Percentiles rank a stretch among this genome's conserved stretches.
These are phyloP conservation scores for Cladosporium phlei DNA, from an alignment of 2,329 filamentous ascomycete genomes.

Conservation along the genomic window DNA sequence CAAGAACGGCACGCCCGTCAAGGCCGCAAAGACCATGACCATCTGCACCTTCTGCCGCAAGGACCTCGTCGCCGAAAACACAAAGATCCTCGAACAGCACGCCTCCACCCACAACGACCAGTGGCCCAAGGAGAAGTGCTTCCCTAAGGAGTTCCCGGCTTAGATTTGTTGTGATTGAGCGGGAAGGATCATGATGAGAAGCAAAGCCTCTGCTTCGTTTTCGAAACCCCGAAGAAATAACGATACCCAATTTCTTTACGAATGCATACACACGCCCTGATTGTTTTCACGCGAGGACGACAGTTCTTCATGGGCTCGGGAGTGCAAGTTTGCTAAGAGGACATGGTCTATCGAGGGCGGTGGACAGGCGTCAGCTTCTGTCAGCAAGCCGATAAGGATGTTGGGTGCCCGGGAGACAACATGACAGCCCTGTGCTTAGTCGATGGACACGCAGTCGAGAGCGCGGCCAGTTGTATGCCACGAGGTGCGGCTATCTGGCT, in stretches of 20 bases:
- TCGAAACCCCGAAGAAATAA: background rate
- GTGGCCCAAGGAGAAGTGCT: slow-evolving; percentile 58
- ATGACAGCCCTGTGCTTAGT: too few relatives aligned
- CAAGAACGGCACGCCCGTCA: slow-evolving; percentile 52
- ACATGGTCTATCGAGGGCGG: too few relatives aligned
- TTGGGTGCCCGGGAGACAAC: too few relatives aligned
- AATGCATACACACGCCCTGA: slow-evolving; percentile 5
- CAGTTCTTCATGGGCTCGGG: too few relatives aligned
- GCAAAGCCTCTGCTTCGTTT: background rate
- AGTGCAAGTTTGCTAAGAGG: too few relatives aligned
- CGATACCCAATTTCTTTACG: slow-evolving; percentile 10
- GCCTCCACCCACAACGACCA: slow-evolving; percentile 48
- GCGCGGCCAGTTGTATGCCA: too few relatives aligned
- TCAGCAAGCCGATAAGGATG: too few relatives aligned
- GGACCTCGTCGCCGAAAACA: slow-evolving; percentile 22
- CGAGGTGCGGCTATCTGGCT: too few relatives aligned
- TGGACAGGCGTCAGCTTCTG: too few relatives aligned
- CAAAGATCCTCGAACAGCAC: slow-evolving; percentile 47
- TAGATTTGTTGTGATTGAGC: background rate
- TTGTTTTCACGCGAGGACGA: too few relatives aligned
- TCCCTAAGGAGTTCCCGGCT: slow-evolving; percentile 45
- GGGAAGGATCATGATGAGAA: background rate
- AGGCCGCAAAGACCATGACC: slow-evolving; percentile 50
- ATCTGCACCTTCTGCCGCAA: slow-evolving; percentile 33
- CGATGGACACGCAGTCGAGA: too few relatives aligned